Evolutionary conservation across 1,284 basidiomycete species (phyloP).

Genomic region (Leccinum olivaceoglutinosum): DNA sequence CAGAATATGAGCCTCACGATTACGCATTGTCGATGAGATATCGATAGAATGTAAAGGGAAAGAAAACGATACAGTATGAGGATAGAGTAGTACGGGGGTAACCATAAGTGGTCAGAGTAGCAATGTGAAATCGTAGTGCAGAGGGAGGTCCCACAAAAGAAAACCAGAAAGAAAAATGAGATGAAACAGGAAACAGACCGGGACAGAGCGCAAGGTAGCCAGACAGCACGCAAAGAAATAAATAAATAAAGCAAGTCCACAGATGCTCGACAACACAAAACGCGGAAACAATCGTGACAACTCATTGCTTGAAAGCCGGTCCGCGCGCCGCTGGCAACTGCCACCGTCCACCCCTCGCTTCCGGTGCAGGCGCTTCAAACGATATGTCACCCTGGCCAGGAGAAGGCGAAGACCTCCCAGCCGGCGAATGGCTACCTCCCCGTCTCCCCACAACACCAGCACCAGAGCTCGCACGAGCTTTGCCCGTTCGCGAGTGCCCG

Average conservation of each 20-base stretch:
- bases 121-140: conserved; percentile 11
- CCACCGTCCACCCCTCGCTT: too few relatives aligned
- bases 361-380: too few relatives aligned
- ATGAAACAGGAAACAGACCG: conserved; percentile 1
- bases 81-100: conserved; percentile 11
- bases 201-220: conserved; percentile 4
- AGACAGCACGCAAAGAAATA: neutral
- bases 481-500: conserved; percentile 23
- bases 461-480: conserved; percentile 19
- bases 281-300: conserved; percentile 1
- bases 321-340: too few relatives aligned
- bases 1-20: conserved; percentile 5
- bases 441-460: conserved; percentile 22
- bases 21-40: neutral
- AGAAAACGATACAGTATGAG: conserved; percentile 1
- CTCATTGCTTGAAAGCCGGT: neutral
- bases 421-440: conserved; percentile 54
- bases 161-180: conserved; percentile 2
- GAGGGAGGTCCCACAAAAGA: conserved; percentile 2
- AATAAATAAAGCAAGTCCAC: neutral
- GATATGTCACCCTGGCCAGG: too few relatives aligned
- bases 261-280: conserved; percentile 10
- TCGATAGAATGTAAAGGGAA: conserved; percentile 6
- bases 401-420: conserved; percentile 25
- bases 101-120: conserved; percentile 14